Conservation (phyloP, 2,329 filamentous ascomycete genomes). For the Diaporthe ilicicola region DNA sequence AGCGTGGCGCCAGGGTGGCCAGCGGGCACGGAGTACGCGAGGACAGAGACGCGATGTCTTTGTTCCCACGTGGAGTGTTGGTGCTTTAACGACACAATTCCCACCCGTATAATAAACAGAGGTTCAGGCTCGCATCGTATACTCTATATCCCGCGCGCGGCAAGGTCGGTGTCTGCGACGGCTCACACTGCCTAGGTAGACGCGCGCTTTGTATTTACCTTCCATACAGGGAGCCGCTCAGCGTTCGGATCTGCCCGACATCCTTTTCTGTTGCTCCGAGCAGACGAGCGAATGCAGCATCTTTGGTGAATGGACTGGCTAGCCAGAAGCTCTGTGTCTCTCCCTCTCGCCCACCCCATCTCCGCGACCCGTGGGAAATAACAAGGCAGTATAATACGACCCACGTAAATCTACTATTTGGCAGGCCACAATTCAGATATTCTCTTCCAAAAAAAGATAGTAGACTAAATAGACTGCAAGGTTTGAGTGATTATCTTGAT, state of each 20-base stretch:
- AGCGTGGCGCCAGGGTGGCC: not conserved
- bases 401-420: no score
- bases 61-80: not conserved
- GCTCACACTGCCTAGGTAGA: not conserved
- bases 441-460: not conserved
- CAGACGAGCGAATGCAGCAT: not conserved
- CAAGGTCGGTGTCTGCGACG: not conserved
- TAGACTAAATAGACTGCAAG: no score
- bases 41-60: not conserved
- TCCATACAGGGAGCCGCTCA: not conserved
- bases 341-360: no score
- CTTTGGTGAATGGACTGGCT: not conserved
- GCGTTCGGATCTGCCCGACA: no score
- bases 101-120: no score
- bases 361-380: no score
- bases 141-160: not conserved
- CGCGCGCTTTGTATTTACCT: not conserved
- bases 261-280: not conserved
- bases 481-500: no score
- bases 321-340: no score
- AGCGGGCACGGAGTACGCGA: not conserved
- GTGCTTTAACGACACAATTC: not conserved
- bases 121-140: not conserved
- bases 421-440: not conserved
- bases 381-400: no score